These are phyloP conservation scores for Inosperma sp. DNA, from an alignment of 768 basidiomycete species.

Conservation along the genomic window DNA sequence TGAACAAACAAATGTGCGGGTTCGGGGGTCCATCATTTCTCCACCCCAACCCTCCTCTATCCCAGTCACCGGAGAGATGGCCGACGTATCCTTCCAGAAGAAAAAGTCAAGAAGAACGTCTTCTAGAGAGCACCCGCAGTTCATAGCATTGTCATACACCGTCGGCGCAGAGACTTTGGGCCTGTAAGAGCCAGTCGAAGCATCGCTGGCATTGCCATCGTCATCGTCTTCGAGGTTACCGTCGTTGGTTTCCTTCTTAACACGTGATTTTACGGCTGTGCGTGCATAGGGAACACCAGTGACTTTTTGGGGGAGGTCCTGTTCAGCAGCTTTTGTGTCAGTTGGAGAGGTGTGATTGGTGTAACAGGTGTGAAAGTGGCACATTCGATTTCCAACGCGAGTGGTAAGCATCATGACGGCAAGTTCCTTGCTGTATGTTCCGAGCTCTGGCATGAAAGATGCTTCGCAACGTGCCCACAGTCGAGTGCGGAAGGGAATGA, in stretches of 20 bases:
- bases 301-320: not conserved
- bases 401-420: not conserved
- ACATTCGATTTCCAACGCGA: not conserved
- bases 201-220: not conserved
- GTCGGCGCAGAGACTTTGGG: not conserved
- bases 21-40: not conserved
- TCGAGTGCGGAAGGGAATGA: not conserved
- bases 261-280: not conserved
- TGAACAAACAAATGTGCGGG: not conserved
- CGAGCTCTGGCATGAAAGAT: not conserved
- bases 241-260: not conserved
- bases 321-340: not conserved
- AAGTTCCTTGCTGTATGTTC: not conserved
- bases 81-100: not conserved
- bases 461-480: not conserved
- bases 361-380: not conserved
- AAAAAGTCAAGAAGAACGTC: not conserved
- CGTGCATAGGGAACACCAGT: not conserved
- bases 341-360: not conserved
- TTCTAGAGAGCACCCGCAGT: not conserved
- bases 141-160: not conserved
- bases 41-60: not conserved
- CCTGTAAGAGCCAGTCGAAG: not conserved
- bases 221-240: not conserved
- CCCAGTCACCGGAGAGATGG: not conserved